A percentile compares a stretch with the other conserved stretches of the same genome.
Conservation (phyloP, 129 eudicot genomes). For the Lactuca sativa region DNA sequence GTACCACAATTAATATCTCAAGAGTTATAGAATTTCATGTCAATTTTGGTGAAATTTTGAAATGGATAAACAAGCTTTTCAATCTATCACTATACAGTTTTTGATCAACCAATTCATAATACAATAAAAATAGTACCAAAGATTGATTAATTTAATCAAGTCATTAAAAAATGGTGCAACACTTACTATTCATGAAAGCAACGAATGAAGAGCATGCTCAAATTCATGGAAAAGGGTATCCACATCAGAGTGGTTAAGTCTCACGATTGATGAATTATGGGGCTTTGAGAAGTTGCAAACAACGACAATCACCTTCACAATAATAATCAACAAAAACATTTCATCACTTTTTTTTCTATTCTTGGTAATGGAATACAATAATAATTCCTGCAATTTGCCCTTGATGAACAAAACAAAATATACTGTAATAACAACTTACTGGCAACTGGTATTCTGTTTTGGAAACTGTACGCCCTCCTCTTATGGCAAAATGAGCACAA, state of each 20-base stretch:
- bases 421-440: too few species aligned
- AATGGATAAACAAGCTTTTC: too few species aligned
- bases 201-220: conserved; percentile 61
- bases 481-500: conserved; percentile 88
- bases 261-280: conserved; percentile 37
- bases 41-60: too few species aligned
- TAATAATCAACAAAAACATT: conserved; percentile 17
- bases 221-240: conserved; percentile 59
- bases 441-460: conserved; percentile 37
- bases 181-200: conserved; percentile 88
- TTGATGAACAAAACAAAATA: background rate
- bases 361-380: too few species aligned
- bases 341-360: background rate
- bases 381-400: too few species aligned
- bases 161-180: background rate
- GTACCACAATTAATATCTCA: too few species aligned
- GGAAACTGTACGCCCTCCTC: conserved; percentile 85
- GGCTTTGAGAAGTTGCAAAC: conserved; percentile 41
- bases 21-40: too few species aligned
- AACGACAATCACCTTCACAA: conserved; percentile 44
- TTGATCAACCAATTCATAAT: too few species aligned
- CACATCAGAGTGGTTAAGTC: conserved; percentile 81
- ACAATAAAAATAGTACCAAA: too few species aligned
- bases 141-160: too few species aligned
- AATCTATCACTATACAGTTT: too few species aligned